These are phyloP conservation scores for Mycena olivaceomarginata DNA, from an alignment of 768 basidiomycete species.

Conservation along the genomic window DNA sequence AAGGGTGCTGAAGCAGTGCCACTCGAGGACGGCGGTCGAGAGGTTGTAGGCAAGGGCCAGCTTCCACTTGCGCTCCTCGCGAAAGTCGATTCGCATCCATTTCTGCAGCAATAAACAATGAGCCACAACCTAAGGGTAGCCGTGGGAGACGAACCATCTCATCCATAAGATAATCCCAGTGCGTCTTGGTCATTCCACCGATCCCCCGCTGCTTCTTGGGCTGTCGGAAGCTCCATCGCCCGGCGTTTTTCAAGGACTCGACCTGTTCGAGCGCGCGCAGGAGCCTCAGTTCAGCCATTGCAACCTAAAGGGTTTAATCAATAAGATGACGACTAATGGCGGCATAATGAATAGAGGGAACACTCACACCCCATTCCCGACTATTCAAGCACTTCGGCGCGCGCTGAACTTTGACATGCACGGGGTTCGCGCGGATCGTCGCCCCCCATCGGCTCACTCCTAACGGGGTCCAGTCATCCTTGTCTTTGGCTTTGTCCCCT, in stretches of 20 bases:
- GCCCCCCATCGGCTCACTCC: constrained; percentile 86
- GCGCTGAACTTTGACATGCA: constrained; percentile 80
- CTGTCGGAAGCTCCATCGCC: constrained; percentile 94
- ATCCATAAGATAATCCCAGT: constrained; percentile 97
- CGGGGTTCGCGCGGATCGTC: constrained; percentile 84
- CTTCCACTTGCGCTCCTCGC: constrained; percentile 97
- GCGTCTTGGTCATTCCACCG: constrained; percentile 84
- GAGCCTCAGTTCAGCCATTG: constrained; percentile 86
- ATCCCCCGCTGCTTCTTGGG: constrained; percentile 95
- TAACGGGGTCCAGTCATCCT: constrained; percentile 76
- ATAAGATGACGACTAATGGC: constrained; percentile 8
- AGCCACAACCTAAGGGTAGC: background rate
- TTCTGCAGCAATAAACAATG: constrained; percentile 68
- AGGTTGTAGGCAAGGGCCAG: constrained; percentile 88
- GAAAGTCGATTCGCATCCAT: constrained; percentile 98
- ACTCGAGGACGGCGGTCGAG: constrained; percentile 89
- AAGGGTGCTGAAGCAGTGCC: constrained; percentile 84
- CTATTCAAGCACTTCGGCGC: constrained; percentile 88
- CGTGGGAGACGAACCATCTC: constrained; percentile 84
- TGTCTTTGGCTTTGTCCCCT: constrained; percentile 60
- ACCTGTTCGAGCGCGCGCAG: constrained; percentile 90
- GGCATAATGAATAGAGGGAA: constrained; percentile 6
- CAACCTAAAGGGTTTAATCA: constrained; percentile 71
- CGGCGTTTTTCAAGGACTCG: constrained; percentile 86
- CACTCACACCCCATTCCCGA: constrained; percentile 89